Evolutionary conservation across 2,329 filamentous ascomycete genomes (phyloP).

Genomic region (Ophiostoma sp.): DNA sequence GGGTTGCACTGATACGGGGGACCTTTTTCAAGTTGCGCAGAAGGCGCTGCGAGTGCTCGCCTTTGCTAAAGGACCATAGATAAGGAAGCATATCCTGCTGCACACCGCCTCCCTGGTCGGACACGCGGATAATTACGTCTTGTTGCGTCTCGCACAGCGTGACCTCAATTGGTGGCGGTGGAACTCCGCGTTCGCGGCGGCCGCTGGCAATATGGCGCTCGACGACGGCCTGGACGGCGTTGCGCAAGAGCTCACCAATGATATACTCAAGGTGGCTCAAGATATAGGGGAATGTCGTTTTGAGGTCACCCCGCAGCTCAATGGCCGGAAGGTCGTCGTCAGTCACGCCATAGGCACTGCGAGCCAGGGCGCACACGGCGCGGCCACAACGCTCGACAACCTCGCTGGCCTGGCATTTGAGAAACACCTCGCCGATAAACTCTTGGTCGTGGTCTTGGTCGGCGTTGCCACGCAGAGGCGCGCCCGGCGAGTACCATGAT

Average conservation of each 20-base stretch:
- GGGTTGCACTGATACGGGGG: conserved; percentile 84
- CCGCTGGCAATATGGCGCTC: conserved; percentile 53
- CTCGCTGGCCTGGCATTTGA: conserved; percentile 85
- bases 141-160: conserved; percentile 90
- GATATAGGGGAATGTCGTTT: conserved; percentile 93
- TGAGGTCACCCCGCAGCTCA: conserved; percentile 74
- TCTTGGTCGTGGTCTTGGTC: conserved; percentile 43
- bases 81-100: conserved; percentile 78
- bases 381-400: conserved; percentile 79
- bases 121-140: conserved; percentile 93
- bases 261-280: conserved; percentile 96
- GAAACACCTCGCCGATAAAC: conserved; percentile 94
- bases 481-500: conserved; percentile 80
- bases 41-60: conserved; percentile 68
- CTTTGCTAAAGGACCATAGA: conserved; percentile 96
- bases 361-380: conserved; percentile 68
- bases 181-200: neutral
- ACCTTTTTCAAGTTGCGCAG: conserved; percentile 83
- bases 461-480: conserved; percentile 58
- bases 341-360: conserved; percentile 63
- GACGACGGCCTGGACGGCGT: conserved; percentile 88
- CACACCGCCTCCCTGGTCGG: conserved; percentile 90
- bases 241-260: conserved; percentile 86
- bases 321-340: conserved; percentile 72
- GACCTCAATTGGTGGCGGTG: conserved; percentile 83